Evolutionary conservation across 805 yeast species (phyloP).

Genomic region (Clavispora santaluciae): DNA sequence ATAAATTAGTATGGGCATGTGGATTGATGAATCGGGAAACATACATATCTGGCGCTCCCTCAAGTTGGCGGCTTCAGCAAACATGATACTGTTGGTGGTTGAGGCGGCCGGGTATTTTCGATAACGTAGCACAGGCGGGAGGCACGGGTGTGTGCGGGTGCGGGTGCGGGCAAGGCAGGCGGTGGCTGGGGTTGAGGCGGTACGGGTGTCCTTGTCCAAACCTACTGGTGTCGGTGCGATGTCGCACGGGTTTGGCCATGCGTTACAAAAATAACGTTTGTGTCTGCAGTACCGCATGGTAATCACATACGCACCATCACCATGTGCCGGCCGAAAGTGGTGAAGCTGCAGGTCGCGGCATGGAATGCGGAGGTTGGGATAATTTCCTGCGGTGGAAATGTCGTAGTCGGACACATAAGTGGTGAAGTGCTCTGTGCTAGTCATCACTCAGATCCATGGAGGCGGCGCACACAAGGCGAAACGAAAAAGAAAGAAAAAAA

Average conservation of each 20-base stretch:
- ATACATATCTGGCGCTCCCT: conserved; percentile 12
- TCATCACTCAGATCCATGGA: background rate
- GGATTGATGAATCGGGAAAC: background rate
- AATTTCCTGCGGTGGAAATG: background rate
- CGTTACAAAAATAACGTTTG: no score
- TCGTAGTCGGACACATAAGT: background rate
- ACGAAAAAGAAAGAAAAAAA: no score
- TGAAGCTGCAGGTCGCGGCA: background rate
- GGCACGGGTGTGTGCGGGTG: conserved; percentile 6
- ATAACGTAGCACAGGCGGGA: background rate
- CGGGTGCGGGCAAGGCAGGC: background rate
- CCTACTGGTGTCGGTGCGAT: no score
- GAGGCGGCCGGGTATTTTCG: background rate
- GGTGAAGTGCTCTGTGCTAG: background rate
- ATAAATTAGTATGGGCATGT: conserved; percentile 3
- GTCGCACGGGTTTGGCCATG: no score
- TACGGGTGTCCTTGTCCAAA: background rate
- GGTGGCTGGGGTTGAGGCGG: background rate
- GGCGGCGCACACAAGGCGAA: no score
- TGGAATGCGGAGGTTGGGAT: background rate
- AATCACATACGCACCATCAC: background rate
- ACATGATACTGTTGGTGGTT: no score
- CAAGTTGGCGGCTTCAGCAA: conserved; percentile 9
- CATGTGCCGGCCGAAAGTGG: background rate
- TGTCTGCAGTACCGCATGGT: background rate